Conservation (phyloP, 331 rosid species). For the Quercus phellos region DNA sequence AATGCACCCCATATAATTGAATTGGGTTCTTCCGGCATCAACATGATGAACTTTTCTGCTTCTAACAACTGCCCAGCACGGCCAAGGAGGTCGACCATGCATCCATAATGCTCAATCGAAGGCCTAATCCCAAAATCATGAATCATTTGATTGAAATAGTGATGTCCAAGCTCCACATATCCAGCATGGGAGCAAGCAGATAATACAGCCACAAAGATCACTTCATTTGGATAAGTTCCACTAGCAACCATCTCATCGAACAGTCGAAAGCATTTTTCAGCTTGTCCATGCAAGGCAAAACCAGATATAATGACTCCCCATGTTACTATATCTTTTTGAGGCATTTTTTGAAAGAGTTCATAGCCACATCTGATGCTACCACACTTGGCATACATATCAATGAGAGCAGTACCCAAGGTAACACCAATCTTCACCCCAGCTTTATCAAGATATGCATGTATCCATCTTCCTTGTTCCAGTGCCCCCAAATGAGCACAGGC, state of each 20-base stretch:
- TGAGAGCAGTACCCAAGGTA: constrained; percentile 32
- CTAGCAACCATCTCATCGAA: constrained; percentile 34
- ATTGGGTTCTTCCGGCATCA: constrained; percentile 31
- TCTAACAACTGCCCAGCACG: constrained; percentile 37
- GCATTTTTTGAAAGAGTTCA: constrained; percentile 28
- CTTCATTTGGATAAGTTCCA: constrained; percentile 40
- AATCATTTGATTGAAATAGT: constrained; percentile 34
- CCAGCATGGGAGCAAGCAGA: constrained; percentile 48
- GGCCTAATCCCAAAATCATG: constrained; percentile 30
- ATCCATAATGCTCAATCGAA: constrained; percentile 46
- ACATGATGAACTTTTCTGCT: constrained; percentile 30
- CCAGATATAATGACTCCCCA: constrained; percentile 51
- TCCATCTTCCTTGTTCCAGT: constrained; percentile 38
- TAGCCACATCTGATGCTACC: constrained; percentile 33
- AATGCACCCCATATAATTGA: constrained; percentile 44
- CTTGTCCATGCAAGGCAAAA: constrained; percentile 35
- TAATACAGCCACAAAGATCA: constrained; percentile 36
- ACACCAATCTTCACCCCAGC: constrained; percentile 14
- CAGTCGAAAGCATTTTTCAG: constrained; percentile 30
- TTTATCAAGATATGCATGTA: constrained; percentile 25
- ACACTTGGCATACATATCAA: constrained; percentile 48
- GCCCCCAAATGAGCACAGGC: constrained; percentile 45
- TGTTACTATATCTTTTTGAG: constrained; percentile 35
- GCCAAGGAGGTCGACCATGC: constrained; percentile 55
- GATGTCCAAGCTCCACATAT: constrained; percentile 30